Evolutionary conservation across 1,284 basidiomycete genomes (phyloP).

Genomic region (Naganishia liquefaciens): DNA sequence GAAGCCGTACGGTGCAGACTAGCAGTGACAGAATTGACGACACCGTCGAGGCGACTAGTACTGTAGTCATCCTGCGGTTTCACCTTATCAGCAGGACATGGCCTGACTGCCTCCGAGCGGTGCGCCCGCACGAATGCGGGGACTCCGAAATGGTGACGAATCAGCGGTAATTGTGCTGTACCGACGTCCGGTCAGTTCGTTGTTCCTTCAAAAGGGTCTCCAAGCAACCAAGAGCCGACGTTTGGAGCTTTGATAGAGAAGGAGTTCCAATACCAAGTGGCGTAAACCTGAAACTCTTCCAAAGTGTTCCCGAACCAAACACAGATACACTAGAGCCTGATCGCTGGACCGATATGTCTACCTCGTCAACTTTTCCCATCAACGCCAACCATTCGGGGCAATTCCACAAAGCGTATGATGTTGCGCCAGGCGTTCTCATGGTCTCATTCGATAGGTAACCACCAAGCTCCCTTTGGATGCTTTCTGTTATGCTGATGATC

Average conservation of each 20-base stretch:
- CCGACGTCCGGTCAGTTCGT: no score
- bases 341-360: conserved; percentile 2
- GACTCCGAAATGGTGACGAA: conserved; percentile 4
- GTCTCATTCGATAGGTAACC: conserved; percentile 53
- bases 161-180: neutral
- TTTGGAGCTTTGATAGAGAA: no score
- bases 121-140: neutral
- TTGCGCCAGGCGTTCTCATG: conserved; percentile 45
- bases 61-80: neutral
- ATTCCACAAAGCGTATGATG: conserved; percentile 43
- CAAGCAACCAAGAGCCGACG: no score
- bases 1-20: neutral
- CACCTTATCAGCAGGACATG: neutral
- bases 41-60: neutral
- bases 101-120: no score
- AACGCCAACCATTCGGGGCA: conserved; percentile 37
- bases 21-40: neutral
- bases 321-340: neutral
- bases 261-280: no score
- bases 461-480: neutral
- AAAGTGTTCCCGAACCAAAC: no score
- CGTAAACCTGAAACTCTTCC: no score
- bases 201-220: no score
- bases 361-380: conserved; percentile 8
- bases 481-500: neutral